Conservation (phyloP, 1,284 basidiomycete genomes). For the Ceratobasidium sp. region DNA sequence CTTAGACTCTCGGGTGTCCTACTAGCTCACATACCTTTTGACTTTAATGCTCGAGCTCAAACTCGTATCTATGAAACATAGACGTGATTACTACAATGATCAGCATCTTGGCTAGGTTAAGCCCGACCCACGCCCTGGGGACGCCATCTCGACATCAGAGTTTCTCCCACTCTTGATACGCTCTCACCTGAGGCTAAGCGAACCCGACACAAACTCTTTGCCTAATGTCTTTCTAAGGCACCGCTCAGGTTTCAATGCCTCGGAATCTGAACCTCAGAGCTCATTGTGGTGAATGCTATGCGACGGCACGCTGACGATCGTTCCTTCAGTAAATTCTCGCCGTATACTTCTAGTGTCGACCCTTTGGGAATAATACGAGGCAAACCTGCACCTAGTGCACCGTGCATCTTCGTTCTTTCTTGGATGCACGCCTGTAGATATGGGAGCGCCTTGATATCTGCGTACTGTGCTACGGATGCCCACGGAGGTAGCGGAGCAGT, state of each 20-base stretch:
- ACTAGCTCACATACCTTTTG: conserved; percentile 64
- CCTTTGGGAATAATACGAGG: conserved; percentile 80
- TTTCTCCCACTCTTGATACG: conserved; percentile 65
- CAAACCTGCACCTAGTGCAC: conserved; percentile 84
- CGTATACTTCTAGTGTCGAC: conserved; percentile 68
- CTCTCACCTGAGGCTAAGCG: conserved; percentile 56
- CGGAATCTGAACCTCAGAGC: conserved; percentile 16
- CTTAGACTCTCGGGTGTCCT: background rate
- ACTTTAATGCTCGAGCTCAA: conserved; percentile 71
- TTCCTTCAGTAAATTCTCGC: conserved; percentile 75
- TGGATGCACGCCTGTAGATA: conserved; percentile 87
- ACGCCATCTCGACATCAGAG: background rate
- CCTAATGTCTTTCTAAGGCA: conserved; percentile 73
- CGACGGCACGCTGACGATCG: conserved; percentile 77
- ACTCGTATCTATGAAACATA: conserved; percentile 77
- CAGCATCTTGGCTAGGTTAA: conserved; percentile 81
- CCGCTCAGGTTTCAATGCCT: conserved; percentile 54
- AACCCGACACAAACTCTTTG: conserved; percentile 82
- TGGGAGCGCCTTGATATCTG: conserved; percentile 72
- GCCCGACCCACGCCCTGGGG: conserved; percentile 47
- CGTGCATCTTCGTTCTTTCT: conserved; percentile 84
- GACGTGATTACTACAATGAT: conserved; percentile 79
- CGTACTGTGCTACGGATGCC: conserved; percentile 54
- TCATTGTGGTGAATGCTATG: conserved; percentile 81
- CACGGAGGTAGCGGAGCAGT: conserved; percentile 54